A percentile compares a stretch with the other conserved stretches of the same genome.
Conservation (phyloP, 176 grass and related monocot genomes). For the Carex kokanica region DNA sequence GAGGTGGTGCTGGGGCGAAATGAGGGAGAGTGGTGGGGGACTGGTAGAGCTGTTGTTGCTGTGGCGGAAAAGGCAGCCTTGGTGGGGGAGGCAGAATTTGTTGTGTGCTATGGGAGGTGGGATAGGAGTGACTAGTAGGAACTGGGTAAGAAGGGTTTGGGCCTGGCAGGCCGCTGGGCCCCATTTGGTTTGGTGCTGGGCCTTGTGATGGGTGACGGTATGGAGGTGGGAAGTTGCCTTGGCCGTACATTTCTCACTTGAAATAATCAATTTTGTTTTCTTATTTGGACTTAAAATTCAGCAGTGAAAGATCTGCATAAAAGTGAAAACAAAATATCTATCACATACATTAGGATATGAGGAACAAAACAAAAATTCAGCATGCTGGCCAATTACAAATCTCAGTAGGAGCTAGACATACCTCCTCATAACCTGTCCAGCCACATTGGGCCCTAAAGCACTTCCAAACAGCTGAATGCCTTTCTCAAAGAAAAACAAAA, state of each 20-base stretch:
- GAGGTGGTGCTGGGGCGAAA: constrained; percentile 10
- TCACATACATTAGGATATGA: not conserved
- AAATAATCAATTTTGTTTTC: not conserved
- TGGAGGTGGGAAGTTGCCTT: constrained; percentile 37
- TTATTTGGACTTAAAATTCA: not conserved
- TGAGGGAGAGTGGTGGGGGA: constrained; percentile 33
- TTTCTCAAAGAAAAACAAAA: constrained; percentile 35
- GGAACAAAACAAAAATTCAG: not conserved
- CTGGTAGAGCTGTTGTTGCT: constrained; percentile 34
- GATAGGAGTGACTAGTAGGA: constrained; percentile 6
- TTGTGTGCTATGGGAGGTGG: not conserved
- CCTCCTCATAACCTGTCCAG: constrained; percentile 55
- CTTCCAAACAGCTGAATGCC: constrained; percentile 45
- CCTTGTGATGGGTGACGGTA: not conserved
- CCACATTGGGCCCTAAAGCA: constrained; percentile 79
- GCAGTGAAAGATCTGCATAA: not conserved
- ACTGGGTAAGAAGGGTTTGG: constrained; percentile 32
- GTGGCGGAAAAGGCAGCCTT: constrained; percentile 26
- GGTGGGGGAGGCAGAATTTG: constrained; percentile 26
- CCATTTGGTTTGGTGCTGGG: not conserved
- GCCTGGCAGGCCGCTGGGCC: not conserved
- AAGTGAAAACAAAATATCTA: not conserved
- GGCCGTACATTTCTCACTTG: constrained; percentile 51
- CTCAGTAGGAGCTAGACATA: constrained; percentile 18
- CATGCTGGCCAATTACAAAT: not conserved